Evolutionary conservation across 1,284 basidiomycete genomes (phyloP), one percentile per base, ranked within the genome.

Genomic region (Naganishia cerealis): DNA sequence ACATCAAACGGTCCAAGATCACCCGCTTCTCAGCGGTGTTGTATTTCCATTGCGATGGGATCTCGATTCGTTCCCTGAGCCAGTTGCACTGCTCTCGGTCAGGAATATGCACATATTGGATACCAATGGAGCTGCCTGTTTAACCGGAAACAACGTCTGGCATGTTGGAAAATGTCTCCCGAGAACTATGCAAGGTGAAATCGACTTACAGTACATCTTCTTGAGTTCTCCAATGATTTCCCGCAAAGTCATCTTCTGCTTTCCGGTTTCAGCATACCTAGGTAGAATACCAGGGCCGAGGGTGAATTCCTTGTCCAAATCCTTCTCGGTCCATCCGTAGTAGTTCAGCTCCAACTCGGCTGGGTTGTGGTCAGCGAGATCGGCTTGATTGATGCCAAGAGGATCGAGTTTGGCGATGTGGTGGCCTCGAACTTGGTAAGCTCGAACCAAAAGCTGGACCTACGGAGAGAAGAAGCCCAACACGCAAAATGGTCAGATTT

Each of bases 21-120:
- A 96, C 95, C 68, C 94, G 89, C 84, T 99, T 99, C 84, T 99
- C 95, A 77, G 99, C 96, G 69, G 93, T 87, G 56, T 90, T 90
- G 83, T 99, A 99, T 77, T 93, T 92, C 93, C 93, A 98, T n/a
- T 95, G 95, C 75, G 91, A 89, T 5, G 96, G 96, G 26, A 91
- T 90, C 82, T 99, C 96, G 67, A 99, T 86, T 72, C 96, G 91
- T 80, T 94, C 92, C 73, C 96, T 87, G 75, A 99, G 94, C 96
- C 96, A 99, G 82, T 99, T 94, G 78, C 96, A 99, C 81, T 98
- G 92, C 74, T 94, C 92, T 83, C 95, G 93, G 85, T 97, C 93
- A 48, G 94, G 92, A 71, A 99, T 98, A 82, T 99, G 96, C 62
- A 98, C 87, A 81, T 99, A 99, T 80, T 99, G 95, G 67, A 94